phyloP scores from a whole-genome alignment of 306 rosid genomes.

The Inga laurina region DNA sequence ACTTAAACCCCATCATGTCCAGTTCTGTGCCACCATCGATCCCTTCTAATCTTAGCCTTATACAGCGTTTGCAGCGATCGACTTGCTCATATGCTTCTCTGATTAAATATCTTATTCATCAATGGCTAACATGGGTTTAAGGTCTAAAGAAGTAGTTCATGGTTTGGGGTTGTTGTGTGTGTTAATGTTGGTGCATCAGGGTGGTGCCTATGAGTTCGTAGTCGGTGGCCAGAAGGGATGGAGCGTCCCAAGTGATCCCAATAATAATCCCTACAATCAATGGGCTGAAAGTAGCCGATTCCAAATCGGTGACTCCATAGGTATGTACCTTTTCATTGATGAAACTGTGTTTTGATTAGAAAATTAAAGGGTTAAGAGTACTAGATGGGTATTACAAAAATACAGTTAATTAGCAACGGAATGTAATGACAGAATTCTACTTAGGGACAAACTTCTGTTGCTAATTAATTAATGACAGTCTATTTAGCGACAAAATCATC shows the following conservation, averaged over 20 bases:
- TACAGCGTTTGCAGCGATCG: slow-evolving; percentile 19
- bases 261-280: slow-evolving; percentile 50
- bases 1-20: slow-evolving; percentile 60
- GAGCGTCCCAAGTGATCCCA: slow-evolving; percentile 59
- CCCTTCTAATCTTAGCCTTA: slow-evolving; percentile 22
- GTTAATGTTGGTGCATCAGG: slow-evolving; percentile 47
- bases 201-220: slow-evolving; percentile 54
- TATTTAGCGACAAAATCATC: no score
- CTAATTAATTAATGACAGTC: no score
- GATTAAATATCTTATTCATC: background rate
- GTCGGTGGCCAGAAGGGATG: slow-evolving; percentile 80
- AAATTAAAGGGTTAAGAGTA: no score
- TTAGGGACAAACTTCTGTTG: no score
- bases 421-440: no score
- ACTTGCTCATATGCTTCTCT: slow-evolving; percentile 13
- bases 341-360: background rate
- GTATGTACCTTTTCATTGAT: slow-evolving; percentile 23
- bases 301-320: slow-evolving; percentile 80
- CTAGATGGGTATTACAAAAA: no score
- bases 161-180: slow-evolving; percentile 51
- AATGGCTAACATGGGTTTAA: slow-evolving; percentile 44
- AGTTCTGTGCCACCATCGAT: slow-evolving; percentile 34
- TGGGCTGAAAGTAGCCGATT: slow-evolving; percentile 83
- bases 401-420: no score
- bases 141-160: slow-evolving; percentile 32